Conservation (phyloP, 441 rosid species). For the Eruca vesicaria region DNA sequence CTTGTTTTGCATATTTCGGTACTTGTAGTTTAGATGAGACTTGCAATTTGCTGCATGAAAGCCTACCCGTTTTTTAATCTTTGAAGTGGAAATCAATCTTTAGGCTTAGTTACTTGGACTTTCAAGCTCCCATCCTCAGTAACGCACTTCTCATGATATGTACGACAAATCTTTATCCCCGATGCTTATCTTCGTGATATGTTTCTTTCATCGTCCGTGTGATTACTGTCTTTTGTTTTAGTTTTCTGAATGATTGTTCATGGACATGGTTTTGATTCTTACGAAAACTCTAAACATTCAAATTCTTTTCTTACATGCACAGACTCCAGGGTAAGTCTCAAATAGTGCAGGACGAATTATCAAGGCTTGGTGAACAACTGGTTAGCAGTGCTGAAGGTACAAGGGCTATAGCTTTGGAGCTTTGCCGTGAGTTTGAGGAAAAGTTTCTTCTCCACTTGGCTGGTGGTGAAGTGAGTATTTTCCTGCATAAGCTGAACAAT, state of each 20-base stretch:
- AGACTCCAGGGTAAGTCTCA: constrained; percentile 81
- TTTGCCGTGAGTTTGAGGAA: constrained; percentile 81
- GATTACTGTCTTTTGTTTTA: neutral
- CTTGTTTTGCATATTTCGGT: neutral
- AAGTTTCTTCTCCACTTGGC: constrained; percentile 71
- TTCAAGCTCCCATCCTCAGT: constrained; percentile 4
- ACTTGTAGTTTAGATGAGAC: constrained; percentile 10
- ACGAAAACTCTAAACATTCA: neutral
- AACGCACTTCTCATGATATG: constrained; percentile 9
- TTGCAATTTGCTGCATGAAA: constrained; percentile 4
- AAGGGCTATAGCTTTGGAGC: constrained; percentile 70
- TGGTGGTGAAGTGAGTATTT: constrained; percentile 66
- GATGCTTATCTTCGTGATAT: neutral
- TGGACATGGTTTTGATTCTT: constrained; percentile 13
- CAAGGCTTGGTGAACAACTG: constrained; percentile 70
- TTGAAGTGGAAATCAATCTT: constrained; percentile 10
- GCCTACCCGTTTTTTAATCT: neutral
- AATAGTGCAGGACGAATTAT: constrained; percentile 68
- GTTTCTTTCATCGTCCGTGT: constrained; percentile 13
- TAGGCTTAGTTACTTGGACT: constrained; percentile 22
- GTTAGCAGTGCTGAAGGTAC: constrained; percentile 75
- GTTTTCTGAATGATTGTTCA: constrained; percentile 20
- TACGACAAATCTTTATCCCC: constrained; percentile 4
- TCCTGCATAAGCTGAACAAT: constrained; percentile 9
- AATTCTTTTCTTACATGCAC: constrained; percentile 21